These are phyloP conservation scores for Populus nigra DNA, from an alignment of 345 rosid species.

Conservation along the genomic window DNA sequence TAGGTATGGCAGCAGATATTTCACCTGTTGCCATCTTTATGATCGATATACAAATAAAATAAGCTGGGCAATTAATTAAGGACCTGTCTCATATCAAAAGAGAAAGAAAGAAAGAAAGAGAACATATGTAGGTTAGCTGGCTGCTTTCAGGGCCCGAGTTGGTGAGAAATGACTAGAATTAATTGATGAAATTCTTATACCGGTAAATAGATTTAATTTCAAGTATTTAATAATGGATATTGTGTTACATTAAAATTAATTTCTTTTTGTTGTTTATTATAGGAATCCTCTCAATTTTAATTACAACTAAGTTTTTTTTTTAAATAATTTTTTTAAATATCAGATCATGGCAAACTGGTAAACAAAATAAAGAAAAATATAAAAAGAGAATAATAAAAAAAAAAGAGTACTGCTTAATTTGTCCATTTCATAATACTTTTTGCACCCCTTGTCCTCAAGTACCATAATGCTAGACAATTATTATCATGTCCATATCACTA, in stretches of 20 bases:
- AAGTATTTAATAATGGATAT: background rate
- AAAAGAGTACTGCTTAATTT: no score
- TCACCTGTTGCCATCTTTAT: background rate
- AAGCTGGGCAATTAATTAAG: background rate
- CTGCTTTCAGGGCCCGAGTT: background rate
- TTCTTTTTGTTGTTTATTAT: no score
- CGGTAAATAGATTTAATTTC: background rate
- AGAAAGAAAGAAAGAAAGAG: background rate
- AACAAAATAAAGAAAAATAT: no score
- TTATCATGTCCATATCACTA: no score
- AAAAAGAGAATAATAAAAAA: no score
- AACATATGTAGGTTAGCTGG: background rate
- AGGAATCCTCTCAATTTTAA: background rate
- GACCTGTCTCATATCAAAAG: no score
- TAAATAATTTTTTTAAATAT: no score
- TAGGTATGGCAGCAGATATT: background rate
- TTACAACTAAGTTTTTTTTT: no score
- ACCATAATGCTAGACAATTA: no score
- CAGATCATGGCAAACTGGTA: no score
- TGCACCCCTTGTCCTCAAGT: no score
- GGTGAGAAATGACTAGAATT: background rate
- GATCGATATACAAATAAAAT: background rate
- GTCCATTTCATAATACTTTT: no score
- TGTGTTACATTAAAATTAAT: background rate
- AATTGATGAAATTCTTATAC: background rate